Base-by-base conservation (phyloP, 176 grass and related monocot genomes). In the Oryza punctata region DNA sequence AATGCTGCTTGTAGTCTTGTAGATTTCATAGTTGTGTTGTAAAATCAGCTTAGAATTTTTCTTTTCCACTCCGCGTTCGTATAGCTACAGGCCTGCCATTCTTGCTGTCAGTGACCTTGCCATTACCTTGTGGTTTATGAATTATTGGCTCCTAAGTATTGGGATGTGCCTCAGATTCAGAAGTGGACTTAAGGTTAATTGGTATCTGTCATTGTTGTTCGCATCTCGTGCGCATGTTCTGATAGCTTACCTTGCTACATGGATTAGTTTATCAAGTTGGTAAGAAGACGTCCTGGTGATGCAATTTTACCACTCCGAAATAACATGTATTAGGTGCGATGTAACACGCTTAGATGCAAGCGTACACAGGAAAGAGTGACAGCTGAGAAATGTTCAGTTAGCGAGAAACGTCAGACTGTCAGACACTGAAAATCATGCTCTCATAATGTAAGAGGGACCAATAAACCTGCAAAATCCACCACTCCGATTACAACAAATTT, bases 1-100 rank as follows among this genome's bases (percentile, higher is more conserved):
- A 40, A 57, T 13, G 69, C 63, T 77, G 61, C 68, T 29, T 75
- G 46, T 50, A 50, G 3, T 47, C 13, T 15, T 47, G 45, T 63
- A 63, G 63, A 81, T 80, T 67, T 49, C 32, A n/a, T 47, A 25
- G 3, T 40, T 37, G 10, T 69, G 21, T 44, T 77, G 38, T 73
- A 71, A 54, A 37, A 70, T 45, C 19, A 82, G 5, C 4, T 19
- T 66, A 71, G 24, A 13, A 10, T 21, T 65, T 89, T 54, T 44
- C 1, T 41, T 41, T 86, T 47, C 0, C 18, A 6, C 7, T 28
- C 45, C 54, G 61, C 5, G 16, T 57, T 68, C 3, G 1, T 59
- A 10, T 28, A 9, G 26, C 46, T 33, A 37, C 16, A 79, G 2
- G 45, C 67, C 68, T 7, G 19, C 1, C 7, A n/a, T n/a, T 4